Base-by-base conservation (phyloP, 345 rosid genomes). In the Erodium maritimum region DNA sequence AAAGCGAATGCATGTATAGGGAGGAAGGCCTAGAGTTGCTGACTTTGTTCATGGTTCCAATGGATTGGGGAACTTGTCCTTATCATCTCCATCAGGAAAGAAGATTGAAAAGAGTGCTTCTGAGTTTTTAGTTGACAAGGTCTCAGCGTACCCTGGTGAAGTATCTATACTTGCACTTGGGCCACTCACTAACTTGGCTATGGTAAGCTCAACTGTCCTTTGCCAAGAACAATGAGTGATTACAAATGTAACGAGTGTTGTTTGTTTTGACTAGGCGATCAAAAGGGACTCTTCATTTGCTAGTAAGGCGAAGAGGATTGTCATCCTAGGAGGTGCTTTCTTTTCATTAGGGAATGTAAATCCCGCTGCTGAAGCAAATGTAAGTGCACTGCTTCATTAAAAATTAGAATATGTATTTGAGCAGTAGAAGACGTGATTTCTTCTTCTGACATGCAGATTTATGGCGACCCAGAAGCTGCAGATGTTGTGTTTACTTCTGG, bases 351-450 rank as follows among this genome's bases (percentile, higher is more conserved):
- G 99, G 67, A 93, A 93, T 74, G 94, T 89, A 24, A 89, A 85
- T 74, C 95, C 99, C 60, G 95, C 99, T 52, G 95, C 96, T 55
- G 96, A 93, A 56, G 96, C 95, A 19, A 93, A 93, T 77, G 95
- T 87, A 82, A 69, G 77, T 65, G 10, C 65, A 55, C 51, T n/a
- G n/a, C n/a, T n/a, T n/a, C n/a, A n/a, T n/a, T n/a, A n/a, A n/a
- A n/a, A n/a, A n/a, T n/a, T n/a, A n/a, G n/a, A n/a, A n/a, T n/a
- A n/a, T n/a, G n/a, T n/a, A n/a, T n/a, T n/a, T n/a, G n/a, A n/a
- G n/a, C n/a, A n/a, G n/a, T n/a, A 37, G 14, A 37, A 37, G 46
- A 5, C 46, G 10, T 37, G 13, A 37, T 10, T 37, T 10, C 53
- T 63, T 61, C 57, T 50, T 52, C 19, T 46, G 69, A 42, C 64